Base-by-base conservation (phyloP, 805 yeast species). In the Barnettozyma vustinii region DNA sequence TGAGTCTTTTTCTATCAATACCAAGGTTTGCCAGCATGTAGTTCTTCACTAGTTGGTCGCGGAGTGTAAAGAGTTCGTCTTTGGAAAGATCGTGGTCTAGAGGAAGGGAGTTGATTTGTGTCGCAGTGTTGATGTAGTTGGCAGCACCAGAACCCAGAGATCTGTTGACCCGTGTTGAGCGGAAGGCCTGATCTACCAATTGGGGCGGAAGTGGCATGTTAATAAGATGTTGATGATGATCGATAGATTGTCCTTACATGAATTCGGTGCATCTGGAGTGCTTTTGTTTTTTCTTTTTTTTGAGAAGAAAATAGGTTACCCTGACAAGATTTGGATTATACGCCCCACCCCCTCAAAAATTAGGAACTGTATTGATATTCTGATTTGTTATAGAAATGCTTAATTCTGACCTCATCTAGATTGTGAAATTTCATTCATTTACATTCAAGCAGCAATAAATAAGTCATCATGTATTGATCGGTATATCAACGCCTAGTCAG, bases 181-280 rank as follows among this genome's bases (percentile, higher is more conserved):
- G 41, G 40, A 48, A 44, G 2, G 39, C 51, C 45, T 48, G 47
- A 15, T 44, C 40, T 4, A 47, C 37, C 36, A 42, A 32, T n/a
- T 39, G 42, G 3, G 18, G 35, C 13, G 51, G 51, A 8, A 48
- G 37, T 18, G 51, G 51, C 51, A 48, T 48, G 18, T 4, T 36
- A n/a, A 15, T 21, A 8, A 13, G 5, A 9, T 13, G 33, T 15
- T 30, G 16, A 30, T 12, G 10, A 27, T 9, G 13, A 27, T 9
- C 8, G 32, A 27, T 27, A 27, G 13, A 27, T 23, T 9, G 32
- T 27, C 4, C 32, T 23, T 23, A 8, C 5, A 23, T 23, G 25
- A 23, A 23, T 23, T 41, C 23, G 40, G 6, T 41, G n/a, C 6
- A 15, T 41, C 9, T n/a, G n/a, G 37, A 16, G 27, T 23, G 18